A percentile compares a stretch with the other conserved stretches of the same genome.
Evolutionary conservation across 2,329 filamentous ascomycete genomes (phyloP).

Genomic region (Diaporthe sp.): DNA sequence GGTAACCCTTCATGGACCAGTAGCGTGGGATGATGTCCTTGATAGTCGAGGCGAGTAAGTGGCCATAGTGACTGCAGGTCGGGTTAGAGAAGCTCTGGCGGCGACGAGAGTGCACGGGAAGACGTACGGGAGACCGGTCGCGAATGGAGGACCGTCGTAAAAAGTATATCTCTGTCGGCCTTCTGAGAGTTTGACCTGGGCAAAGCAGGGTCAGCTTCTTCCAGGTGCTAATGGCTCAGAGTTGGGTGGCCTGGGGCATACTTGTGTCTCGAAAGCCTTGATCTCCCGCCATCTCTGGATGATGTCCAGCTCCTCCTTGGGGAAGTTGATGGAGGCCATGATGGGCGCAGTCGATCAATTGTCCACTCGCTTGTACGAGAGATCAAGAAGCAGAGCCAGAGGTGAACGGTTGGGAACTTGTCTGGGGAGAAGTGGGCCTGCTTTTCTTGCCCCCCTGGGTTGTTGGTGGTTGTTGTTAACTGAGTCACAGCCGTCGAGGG

Average conservation of each 20-base stretch:
- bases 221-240: no score
- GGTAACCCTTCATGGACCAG: slow-evolving; percentile 96
- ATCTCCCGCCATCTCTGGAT: slow-evolving; percentile 92
- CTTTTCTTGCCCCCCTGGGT: slow-evolving; percentile 2
- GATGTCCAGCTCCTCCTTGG: slow-evolving; percentile 87
- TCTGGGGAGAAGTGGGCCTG: neutral
- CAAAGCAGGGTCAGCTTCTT: slow-evolving; percentile 31
- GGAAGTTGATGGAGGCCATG: slow-evolving; percentile 89
- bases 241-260: slow-evolving; percentile 48
- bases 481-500: slow-evolving; percentile 30
- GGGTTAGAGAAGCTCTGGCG: slow-evolving; percentile 8
- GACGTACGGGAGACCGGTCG: slow-evolving; percentile 69
- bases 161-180: slow-evolving; percentile 90
- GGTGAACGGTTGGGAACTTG: neutral
- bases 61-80: slow-evolving; percentile 63
- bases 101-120: neutral
- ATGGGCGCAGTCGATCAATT: slow-evolving; percentile 34
- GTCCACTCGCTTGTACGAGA: neutral
- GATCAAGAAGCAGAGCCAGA: neutral
- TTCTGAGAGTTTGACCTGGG: slow-evolving; percentile 79
- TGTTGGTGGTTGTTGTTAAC: slow-evolving; percentile 2
- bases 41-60: slow-evolving; percentile 91
- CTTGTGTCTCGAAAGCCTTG: slow-evolving; percentile 88
- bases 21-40: slow-evolving; percentile 97
- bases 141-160: slow-evolving; percentile 88